Evolutionary conservation across 225 moss, liverwort and hornwort genomes (phyloP), one percentile per base, ranked within the genome.

Genomic region (Physcomitrellopsis africana): DNA sequence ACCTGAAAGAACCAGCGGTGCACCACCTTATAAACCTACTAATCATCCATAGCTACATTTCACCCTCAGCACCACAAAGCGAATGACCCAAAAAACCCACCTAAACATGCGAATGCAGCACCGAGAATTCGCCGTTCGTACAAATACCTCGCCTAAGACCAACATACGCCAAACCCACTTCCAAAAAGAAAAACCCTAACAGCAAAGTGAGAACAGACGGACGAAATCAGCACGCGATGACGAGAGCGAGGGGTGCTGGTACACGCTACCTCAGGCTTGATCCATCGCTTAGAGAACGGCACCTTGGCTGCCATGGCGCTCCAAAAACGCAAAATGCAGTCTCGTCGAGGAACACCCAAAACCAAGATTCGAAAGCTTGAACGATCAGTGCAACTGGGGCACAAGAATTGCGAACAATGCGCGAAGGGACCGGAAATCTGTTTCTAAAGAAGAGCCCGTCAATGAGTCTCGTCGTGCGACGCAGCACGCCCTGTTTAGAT

Each of bases 201-300:
- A 37, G 32, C 32, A 37, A 37, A 37, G 32, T 37, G 7, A 4
- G 32, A 0, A 14, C 9, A 15, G 13, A 43, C 0, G 3, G 11
- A 0, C 27, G 15, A 52, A 45, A 26, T 20, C 49, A 17, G 22
- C 46, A 16, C 22, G n/a, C 47, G 65, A 19, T 63, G 27, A 13
- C 2, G 11, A 43, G 0, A 23, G 3, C 45, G 49, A 68, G 5
- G 24, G 2, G 37, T 48, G 7, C 7, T 0, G 2, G 5, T 3
- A 8, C 24, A 24, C 32, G 32, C 32, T 42, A 84, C 84, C 84
- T 84, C 84, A 61, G 84, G 84, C 68, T 84, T 84, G 74, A 84
- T 80, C 84, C 84, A 84, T 48, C 80, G 77, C 80, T 84, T 84
- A 14, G 84, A 10, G 74, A 84, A 80, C 22, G 84, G 73, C 53